Conservation (phyloP, 176 grass and related monocot genomes). For the Leersia perrieri region DNA sequence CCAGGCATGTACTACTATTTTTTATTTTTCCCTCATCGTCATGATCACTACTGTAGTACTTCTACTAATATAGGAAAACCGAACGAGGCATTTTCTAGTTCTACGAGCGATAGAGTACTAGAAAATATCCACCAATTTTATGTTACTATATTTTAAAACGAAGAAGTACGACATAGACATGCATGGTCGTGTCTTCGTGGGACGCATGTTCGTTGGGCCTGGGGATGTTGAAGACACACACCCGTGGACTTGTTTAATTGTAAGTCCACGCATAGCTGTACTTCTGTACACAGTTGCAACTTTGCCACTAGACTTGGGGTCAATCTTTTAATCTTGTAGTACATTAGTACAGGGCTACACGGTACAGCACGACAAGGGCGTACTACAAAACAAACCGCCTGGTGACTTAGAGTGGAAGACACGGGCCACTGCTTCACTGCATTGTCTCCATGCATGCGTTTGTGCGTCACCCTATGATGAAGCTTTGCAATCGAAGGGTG, state of each 20-base stretch:
- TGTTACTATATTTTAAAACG: too few relatives aligned
- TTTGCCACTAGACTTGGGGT: not conserved
- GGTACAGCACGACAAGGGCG: not conserved
- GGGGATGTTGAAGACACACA: not conserved
- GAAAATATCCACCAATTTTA: too few relatives aligned
- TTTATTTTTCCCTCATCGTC: too few relatives aligned
- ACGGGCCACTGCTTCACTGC: not conserved
- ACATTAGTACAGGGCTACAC: too few relatives aligned
- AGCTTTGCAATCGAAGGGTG: not conserved
- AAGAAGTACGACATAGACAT: too few relatives aligned
- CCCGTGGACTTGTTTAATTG: not conserved
- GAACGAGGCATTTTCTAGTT: too few relatives aligned
- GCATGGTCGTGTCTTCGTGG: not conserved
- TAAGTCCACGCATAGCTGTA: not conserved
- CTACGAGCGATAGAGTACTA: too few relatives aligned
- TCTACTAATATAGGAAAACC: too few relatives aligned
- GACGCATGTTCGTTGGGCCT: not conserved
- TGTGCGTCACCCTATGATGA: not conserved
- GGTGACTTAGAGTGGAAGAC: constrained; percentile 37
- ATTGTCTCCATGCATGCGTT: not conserved
- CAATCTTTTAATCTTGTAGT: too few relatives aligned
- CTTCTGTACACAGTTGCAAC: not conserved
- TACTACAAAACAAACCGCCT: not conserved
- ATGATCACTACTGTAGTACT: too few relatives aligned
- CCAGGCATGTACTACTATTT: too few relatives aligned